Evolutionary conservation across 2,329 filamentous ascomycete species (phyloP).

Genomic region (Ophiocordyceps camponoti-rufipedis): DNA sequence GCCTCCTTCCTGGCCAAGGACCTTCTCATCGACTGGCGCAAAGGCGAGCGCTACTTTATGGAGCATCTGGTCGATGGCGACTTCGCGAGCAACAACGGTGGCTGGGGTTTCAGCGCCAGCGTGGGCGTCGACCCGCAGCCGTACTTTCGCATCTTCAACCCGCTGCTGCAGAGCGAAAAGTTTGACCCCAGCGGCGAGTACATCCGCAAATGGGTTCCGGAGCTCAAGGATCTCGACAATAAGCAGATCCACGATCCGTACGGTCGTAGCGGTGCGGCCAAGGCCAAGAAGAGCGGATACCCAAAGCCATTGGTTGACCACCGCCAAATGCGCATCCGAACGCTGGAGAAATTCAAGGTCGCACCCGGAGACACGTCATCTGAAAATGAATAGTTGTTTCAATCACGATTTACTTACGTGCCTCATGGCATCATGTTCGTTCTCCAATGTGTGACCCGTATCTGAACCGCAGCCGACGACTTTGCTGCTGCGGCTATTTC

Average conservation of each 20-base stretch:
- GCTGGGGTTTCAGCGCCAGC: slow-evolving; percentile 38
- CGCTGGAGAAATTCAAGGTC: slow-evolving; percentile 51
- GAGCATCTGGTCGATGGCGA: slow-evolving; percentile 62
- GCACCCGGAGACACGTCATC: too few species aligned
- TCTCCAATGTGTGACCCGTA: slow-evolving; percentile 40
- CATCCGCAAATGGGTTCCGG: slow-evolving; percentile 67
- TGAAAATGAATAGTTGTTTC: too few species aligned
- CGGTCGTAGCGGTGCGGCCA: slow-evolving; percentile 36
- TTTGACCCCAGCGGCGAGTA: slow-evolving; percentile 67
- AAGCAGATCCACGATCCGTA: slow-evolving; percentile 73
- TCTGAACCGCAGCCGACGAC: slow-evolving; percentile 42
- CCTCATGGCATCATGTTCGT: not conserved
- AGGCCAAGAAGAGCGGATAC: slow-evolving; percentile 51
- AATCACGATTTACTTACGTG: too few species aligned
- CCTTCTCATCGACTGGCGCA: slow-evolving; percentile 65
- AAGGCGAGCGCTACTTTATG: slow-evolving; percentile 73
- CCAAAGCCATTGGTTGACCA: slow-evolving; percentile 61
- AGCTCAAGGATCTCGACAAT: slow-evolving; percentile 44
- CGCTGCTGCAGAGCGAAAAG: slow-evolving; percentile 66
- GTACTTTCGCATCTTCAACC: slow-evolving; percentile 85
- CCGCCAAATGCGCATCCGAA: slow-evolving; percentile 46
- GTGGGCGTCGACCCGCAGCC: slow-evolving; percentile 73
- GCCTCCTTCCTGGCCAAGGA: slow-evolving; percentile 70
- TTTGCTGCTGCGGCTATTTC: slow-evolving; percentile 42
- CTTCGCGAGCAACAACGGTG: slow-evolving; percentile 58